Conservation (phyloP, 208 protist species). For the Crithidia expoeki region DNA sequence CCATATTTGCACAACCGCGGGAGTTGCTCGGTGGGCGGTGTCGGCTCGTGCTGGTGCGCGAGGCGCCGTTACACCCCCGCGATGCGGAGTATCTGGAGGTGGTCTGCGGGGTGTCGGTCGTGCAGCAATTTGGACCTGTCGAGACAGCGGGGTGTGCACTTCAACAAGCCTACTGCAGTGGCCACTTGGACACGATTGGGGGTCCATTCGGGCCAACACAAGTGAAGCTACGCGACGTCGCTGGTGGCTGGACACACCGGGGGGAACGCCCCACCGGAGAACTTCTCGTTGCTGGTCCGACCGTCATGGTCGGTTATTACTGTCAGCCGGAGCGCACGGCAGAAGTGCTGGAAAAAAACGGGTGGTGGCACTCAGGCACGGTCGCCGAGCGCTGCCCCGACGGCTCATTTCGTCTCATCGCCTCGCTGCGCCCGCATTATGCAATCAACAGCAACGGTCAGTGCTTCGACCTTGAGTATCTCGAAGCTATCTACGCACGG, state of each 20-base stretch:
- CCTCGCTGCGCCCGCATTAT: conserved; percentile 55
- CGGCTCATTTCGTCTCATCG: conserved; percentile 71
- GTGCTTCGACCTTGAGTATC: conserved; percentile 63
- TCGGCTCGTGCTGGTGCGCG: conserved; percentile 48
- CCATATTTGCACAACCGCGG: conserved; percentile 75
- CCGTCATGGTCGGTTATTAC: conserved; percentile 84
- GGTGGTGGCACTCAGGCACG: conserved; percentile 84
- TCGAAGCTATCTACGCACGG: conserved; percentile 62
- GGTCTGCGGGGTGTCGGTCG: conserved; percentile 56
- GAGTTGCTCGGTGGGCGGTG: conserved; percentile 79
- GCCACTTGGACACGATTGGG: conserved; percentile 40
- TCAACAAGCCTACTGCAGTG: conserved; percentile 40
- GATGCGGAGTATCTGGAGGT: conserved; percentile 78
- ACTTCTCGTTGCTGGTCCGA: conserved; percentile 69
- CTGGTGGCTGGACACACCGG: conserved; percentile 35
- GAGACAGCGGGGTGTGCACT: conserved; percentile 58
- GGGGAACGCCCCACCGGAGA: conserved; percentile 55
- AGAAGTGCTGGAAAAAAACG: conserved; percentile 49
- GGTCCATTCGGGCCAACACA: conserved; percentile 57
- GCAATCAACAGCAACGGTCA: conserved; percentile 68
- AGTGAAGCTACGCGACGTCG: conserved; percentile 88
- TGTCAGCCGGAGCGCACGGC: conserved; percentile 69
- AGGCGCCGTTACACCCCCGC: conserved; percentile 52
- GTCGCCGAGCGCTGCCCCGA: conserved; percentile 53
- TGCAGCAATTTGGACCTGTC: conserved; percentile 55